phyloP scores from a whole-genome alignment of 495 filamentous ascomycete species.

The Xeromyces bisporus region DNA sequence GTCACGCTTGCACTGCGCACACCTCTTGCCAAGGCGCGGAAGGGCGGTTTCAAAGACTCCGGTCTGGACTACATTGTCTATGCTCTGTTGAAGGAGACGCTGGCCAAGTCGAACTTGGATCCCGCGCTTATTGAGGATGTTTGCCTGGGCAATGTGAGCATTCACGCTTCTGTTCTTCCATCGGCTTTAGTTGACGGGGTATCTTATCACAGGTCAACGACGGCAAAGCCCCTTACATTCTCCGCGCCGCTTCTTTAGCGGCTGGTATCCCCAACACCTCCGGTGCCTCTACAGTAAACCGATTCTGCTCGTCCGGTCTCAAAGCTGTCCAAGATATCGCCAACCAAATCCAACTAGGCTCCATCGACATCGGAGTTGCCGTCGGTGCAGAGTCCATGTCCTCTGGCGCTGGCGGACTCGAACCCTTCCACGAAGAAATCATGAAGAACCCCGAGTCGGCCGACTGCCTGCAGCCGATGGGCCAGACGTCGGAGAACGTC shows the following conservation, averaged over 20 bases:
- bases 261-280: constrained; percentile 90
- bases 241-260: constrained; percentile 72
- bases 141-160: constrained; percentile 70
- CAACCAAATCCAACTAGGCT: constrained; percentile 62
- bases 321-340: constrained; percentile 92
- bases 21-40: constrained; percentile 56
- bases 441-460: constrained; percentile 55
- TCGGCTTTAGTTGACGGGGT: not conserved
- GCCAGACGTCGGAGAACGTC: constrained; percentile 96
- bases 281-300: constrained; percentile 65
- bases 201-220: constrained; percentile 54
- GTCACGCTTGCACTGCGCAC: constrained; percentile 73
- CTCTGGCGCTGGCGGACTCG: constrained; percentile 45
- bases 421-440: constrained; percentile 66
- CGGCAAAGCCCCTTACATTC: constrained; percentile 73
- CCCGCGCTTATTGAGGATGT: constrained; percentile 81
- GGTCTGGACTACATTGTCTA: constrained; percentile 73
- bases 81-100: constrained; percentile 58
- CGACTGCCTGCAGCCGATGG: constrained; percentile 92
- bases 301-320: constrained; percentile 92
- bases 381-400: constrained; percentile 84
- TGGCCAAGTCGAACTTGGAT: constrained; percentile 59
- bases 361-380: constrained; percentile 76
- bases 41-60: constrained; percentile 91
- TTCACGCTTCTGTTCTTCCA: not conserved